These are phyloP conservation scores for Wallacemonas sp. DNA, from an alignment of 208 protist genomes.

Conservation along the genomic window DNA sequence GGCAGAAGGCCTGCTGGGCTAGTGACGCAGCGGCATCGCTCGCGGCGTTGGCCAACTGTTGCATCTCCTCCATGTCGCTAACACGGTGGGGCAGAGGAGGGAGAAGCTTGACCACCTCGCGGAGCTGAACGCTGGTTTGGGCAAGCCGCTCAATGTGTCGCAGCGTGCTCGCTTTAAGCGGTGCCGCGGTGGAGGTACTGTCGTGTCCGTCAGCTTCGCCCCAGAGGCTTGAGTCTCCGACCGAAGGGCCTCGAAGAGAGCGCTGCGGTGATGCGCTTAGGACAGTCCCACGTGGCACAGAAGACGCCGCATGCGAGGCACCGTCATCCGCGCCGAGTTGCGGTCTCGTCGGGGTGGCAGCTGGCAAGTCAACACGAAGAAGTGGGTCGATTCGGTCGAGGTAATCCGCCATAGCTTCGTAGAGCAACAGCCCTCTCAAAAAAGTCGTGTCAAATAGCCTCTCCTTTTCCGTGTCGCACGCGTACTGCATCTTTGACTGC, in stretches of 20 bases:
- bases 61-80: constrained; percentile 4
- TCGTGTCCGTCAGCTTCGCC: too few relatives aligned
- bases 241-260: too few relatives aligned
- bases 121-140: constrained; percentile 5
- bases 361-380: not conserved
- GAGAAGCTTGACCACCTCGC: constrained; percentile 1
- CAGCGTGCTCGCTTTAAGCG: not conserved
- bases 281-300: too few relatives aligned
- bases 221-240: too few relatives aligned
- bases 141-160: not conserved
- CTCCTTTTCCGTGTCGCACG: constrained; percentile 52
- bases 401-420: constrained; percentile 49
- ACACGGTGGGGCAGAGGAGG: constrained; percentile 14
- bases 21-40: not conserved
- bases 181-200: not conserved
- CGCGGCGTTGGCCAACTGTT: constrained; percentile 1
- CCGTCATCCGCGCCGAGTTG: not conserved
- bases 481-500: constrained; percentile 44
- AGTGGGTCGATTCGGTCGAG: constrained; percentile 34
- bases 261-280: too few relatives aligned
- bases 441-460: constrained; percentile 60
- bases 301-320: too few relatives aligned
- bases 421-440: constrained; percentile 58
- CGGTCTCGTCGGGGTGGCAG: not conserved
- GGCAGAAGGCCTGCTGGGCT: constrained; percentile 12